These are phyloP conservation scores for Cucurbita ficifolia DNA, from an alignment of 306 rosid genomes.

Conservation along the genomic window DNA sequence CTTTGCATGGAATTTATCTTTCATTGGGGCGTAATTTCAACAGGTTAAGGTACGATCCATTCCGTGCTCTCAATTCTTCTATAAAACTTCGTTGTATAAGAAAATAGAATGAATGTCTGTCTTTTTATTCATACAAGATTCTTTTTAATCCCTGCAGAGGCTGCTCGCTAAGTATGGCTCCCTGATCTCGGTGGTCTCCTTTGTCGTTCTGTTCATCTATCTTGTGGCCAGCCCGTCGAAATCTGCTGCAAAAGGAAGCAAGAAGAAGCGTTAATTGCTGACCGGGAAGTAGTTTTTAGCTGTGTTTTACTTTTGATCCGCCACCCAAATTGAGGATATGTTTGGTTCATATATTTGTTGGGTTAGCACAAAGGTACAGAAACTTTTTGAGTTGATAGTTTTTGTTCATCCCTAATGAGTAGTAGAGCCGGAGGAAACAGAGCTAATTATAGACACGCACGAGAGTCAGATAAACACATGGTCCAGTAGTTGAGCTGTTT, in stretches of 20 bases:
- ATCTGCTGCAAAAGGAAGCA: constrained; percentile 70
- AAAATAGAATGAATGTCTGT: background rate
- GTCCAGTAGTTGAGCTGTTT: background rate
- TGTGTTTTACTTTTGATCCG: background rate
- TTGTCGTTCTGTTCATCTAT: constrained; percentile 52
- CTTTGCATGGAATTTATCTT: constrained; percentile 27
- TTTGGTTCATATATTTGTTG: background rate
- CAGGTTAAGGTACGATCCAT: constrained; percentile 67
- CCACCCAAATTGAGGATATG: background rate
- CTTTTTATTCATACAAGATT: background rate
- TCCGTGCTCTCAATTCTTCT: background rate
- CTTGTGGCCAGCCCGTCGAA: constrained; percentile 68
- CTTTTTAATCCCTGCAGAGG: constrained; percentile 35
- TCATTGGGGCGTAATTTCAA: constrained; percentile 14
- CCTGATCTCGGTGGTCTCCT: constrained; percentile 65
- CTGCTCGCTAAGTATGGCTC: constrained; percentile 81
- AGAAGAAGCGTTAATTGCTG: constrained; percentile 73
- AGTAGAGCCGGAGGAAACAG: background rate
- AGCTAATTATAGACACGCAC: background rate
- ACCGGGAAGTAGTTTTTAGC: background rate
- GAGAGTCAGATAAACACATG: background rate
- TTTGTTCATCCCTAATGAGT: background rate
- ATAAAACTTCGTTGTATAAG: background rate
- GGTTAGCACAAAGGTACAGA: background rate
- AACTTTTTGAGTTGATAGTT: background rate